Evolutionary conservation across 306 rosid species (phyloP), one percentile per base, ranked within the genome.

Genomic region (Prunus padus): DNA sequence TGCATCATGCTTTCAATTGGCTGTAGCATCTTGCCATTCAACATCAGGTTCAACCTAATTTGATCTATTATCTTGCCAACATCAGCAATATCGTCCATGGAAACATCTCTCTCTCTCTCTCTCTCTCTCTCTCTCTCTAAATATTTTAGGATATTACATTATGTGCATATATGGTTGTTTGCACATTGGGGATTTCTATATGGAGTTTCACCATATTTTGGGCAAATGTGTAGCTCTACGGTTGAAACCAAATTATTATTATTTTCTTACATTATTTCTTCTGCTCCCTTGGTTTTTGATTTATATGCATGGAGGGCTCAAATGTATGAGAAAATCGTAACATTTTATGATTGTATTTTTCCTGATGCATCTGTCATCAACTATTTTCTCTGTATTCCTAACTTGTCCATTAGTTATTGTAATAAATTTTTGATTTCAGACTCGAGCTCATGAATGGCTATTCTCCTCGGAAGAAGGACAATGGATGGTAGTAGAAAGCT

Each of bases 401-500:
- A 15, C 37, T 76, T 67, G 22, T 65, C n/a, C 40, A 33, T 33
- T 50, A 52, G 51, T 72, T 50, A 63, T 77, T 76, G 40, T 65
- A 64, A 75, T 42, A 67, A 75, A 67, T 84, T 20, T 81, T 81
- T 50, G 65, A 82, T 90, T 76, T 76, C 93, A 94, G 97, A 78
- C 80, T 61, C 93, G 98, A 50, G 88, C 89, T 57, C 90, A 77
- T 28, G 98, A 94, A 72, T 94, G 98, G 98, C 88, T 95, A 70
- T 95, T 92, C 88, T 82, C 86, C 78, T 95, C 98, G 63, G 96
- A 90, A 87, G 98, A 95, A 81, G 98, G 98, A 60, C 96, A 92
- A 77, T 95, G 98, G 98, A 85, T 85, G 95, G 93, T 95, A 16
- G 97, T 92, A 67, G 93, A 87, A 82, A 90, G 95, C 83, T 87